A percentile compares a stretch with the other conserved stretches of the same genome.
Conservation (phyloP, 2,329 filamentous ascomycete species). For the Aspergillus pseudotamarii region DNA sequence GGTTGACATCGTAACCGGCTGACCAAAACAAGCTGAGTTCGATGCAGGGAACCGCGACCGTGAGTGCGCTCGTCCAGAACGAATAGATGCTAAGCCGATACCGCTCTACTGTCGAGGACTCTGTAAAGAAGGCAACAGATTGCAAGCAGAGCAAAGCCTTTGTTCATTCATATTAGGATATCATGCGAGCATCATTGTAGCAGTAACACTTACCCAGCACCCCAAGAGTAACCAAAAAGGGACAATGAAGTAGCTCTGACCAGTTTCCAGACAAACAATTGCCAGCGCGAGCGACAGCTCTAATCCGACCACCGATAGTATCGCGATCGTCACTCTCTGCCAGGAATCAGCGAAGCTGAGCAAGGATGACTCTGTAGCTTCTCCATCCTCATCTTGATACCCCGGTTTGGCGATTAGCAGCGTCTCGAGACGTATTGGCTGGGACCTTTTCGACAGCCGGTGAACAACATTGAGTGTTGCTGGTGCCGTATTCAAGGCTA, state of each 20-base stretch:
- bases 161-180: slow-evolving; percentile 20
- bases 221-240: slow-evolving; percentile 64
- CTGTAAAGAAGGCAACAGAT: slow-evolving; percentile 36
- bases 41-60: slow-evolving; percentile 23
- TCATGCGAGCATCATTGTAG: background rate
- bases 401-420: slow-evolving; percentile 37
- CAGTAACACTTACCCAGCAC: slow-evolving; percentile 61
- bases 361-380: slow-evolving; percentile 65
- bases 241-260: slow-evolving; percentile 42
- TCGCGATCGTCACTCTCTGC: slow-evolving; percentile 58
- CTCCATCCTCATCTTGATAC: slow-evolving; percentile 72
- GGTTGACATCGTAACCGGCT: slow-evolving; percentile 18
- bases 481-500: slow-evolving; percentile 28
- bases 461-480: slow-evolving; percentile 25
- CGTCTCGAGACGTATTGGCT: slow-evolving; percentile 21
- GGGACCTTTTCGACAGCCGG: slow-evolving; percentile 19
- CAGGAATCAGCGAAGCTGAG: slow-evolving; percentile 63
- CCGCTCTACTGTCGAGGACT: slow-evolving; percentile 35
- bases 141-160: slow-evolving; percentile 33
- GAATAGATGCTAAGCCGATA: slow-evolving; percentile 35
- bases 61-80: slow-evolving; percentile 33
- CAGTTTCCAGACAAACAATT: slow-evolving; percentile 50
- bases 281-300: slow-evolving; percentile 60
- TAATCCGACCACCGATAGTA: slow-evolving; percentile 59
- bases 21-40: slow-evolving; percentile 37